These are phyloP conservation scores for Torrubiellomyces zombiae DNA, from an alignment of 2,329 filamentous ascomycete species.

Conservation along the genomic window DNA sequence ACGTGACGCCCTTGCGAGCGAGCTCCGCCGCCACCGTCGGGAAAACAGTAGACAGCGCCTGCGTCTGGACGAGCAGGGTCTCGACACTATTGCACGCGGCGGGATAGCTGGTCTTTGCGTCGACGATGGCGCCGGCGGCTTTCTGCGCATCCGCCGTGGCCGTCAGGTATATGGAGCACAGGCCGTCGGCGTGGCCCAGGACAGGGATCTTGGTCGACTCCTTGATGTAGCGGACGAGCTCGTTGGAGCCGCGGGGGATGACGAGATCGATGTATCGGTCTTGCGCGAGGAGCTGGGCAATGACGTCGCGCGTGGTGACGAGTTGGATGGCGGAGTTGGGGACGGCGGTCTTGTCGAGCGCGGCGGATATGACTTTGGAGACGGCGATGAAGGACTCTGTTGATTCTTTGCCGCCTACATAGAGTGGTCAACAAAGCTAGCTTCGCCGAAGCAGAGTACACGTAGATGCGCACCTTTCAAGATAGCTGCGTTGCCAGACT, in stretches of 20 bases:
- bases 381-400: conserved; percentile 91
- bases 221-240: conserved; percentile 82
- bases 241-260: conserved; percentile 81
- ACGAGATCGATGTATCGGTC: conserved; percentile 87
- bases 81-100: conserved; percentile 94
- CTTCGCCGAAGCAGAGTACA: neutral
- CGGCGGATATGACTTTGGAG: conserved; percentile 64
- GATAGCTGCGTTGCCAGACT: conserved; percentile 93
- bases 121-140: conserved; percentile 62
- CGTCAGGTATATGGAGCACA: conserved; percentile 78
- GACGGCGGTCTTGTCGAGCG: conserved; percentile 55
- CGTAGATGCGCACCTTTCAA: conserved; percentile 50
- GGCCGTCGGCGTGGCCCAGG: conserved; percentile 84
- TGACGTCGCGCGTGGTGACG: conserved; percentile 80
- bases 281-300: conserved; percentile 71
- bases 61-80: conserved; percentile 69
- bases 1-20: conserved; percentile 56
- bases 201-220: conserved; percentile 85
- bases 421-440: neutral
- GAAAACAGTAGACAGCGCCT: conserved; percentile 49
- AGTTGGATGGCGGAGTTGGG: conserved; percentile 83
- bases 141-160: conserved; percentile 55
- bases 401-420: conserved; percentile 80
- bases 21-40: conserved; percentile 60
- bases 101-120: conserved; percentile 88